These are phyloP conservation scores for Diutina pseudorugosa DNA, from an alignment of 1,139 yeast species.

Conservation along the genomic window DNA sequence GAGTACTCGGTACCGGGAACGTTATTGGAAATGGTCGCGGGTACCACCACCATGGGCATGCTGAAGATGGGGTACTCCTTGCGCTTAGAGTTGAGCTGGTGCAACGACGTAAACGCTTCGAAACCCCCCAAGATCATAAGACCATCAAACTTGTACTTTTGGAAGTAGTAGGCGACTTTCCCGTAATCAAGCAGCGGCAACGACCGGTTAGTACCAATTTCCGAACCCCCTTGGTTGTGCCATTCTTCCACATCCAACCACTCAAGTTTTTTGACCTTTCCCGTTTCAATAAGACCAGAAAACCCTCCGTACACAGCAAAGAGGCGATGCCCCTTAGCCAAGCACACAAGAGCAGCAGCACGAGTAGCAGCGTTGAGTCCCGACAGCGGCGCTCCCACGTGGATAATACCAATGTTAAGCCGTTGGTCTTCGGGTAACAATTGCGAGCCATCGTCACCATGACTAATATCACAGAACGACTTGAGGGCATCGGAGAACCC, in stretches of 20 bases:
- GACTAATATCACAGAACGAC: conserved; percentile 7
- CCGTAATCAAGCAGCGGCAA: conserved; percentile 28
- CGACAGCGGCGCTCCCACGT: conserved; percentile 96
- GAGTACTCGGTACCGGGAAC: conserved; percentile 97
- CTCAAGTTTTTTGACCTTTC: conserved; percentile 54
- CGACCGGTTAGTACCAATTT: conserved; percentile 80
- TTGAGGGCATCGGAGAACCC: conserved; percentile 53
- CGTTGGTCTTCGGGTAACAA: conserved; percentile 9
- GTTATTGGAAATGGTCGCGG: conserved; percentile 94
- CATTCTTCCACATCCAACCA: conserved; percentile 89
- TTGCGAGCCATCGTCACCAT: conserved; percentile 9
- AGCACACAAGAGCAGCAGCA: conserved; percentile 83
- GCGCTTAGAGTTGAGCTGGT: conserved; percentile 67
- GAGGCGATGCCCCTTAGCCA: conserved; percentile 81
- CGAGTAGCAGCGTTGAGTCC: conserved; percentile 90
- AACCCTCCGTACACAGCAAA: conserved; percentile 88
- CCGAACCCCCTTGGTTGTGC: conserved; percentile 90
- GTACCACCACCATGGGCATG: conserved; percentile 86
- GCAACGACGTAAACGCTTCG: conserved; percentile 78
- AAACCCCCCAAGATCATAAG: conserved; percentile 88
- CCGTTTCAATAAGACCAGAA: conserved; percentile 78
- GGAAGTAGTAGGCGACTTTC: conserved; percentile 68
- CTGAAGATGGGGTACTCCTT: conserved; percentile 74
- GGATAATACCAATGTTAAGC: conserved; percentile 34
- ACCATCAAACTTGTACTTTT: conserved; percentile 76